These are phyloP conservation scores for Fusarium papillatum DNA, from an alignment of 2,329 filamentous ascomycete genomes.

Conservation along the genomic window DNA sequence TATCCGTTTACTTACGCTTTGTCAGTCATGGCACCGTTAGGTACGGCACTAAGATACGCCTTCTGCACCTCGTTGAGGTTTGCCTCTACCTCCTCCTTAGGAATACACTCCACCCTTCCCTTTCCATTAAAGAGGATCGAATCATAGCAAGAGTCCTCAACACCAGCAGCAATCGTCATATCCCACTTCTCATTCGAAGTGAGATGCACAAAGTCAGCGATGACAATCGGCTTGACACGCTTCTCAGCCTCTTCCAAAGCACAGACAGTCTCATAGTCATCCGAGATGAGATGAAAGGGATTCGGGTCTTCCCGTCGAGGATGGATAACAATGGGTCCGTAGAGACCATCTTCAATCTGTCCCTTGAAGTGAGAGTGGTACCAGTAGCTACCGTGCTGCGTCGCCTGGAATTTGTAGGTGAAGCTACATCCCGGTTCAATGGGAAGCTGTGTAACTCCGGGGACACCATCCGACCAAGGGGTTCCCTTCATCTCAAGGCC, in stretches of 20 bases:
- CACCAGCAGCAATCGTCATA: constrained; percentile 56
- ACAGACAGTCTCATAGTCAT: constrained; percentile 49
- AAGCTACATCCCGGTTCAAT: constrained; percentile 64
- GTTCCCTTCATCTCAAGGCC: constrained; percentile 64
- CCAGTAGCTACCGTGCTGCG: constrained; percentile 70
- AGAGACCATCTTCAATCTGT: constrained; percentile 72
- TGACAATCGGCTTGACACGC: constrained; percentile 60
- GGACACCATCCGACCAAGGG: constrained; percentile 72
- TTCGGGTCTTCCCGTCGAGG: constrained; percentile 46
- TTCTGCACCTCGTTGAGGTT: constrained; percentile 51
- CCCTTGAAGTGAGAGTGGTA: constrained; percentile 70
- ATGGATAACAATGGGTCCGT: constrained; percentile 67
- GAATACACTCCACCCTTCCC: constrained; percentile 66
- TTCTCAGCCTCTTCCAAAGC: constrained; percentile 64
- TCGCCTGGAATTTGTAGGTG: constrained; percentile 67
- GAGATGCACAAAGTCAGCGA: constrained; percentile 69
- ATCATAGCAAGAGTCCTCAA: constrained; percentile 70
- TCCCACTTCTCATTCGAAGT: constrained; percentile 63
- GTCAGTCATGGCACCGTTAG: constrained; percentile 52
- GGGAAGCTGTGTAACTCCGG: constrained; percentile 66
- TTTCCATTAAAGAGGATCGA: constrained; percentile 74
- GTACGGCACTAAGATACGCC: constrained; percentile 43
- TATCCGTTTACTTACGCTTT: constrained; percentile 50
- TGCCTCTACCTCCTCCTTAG: constrained; percentile 56
- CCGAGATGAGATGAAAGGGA: constrained; percentile 64